A percentile compares a stretch with the other conserved stretches of the same genome.
phyloP scores from a whole-genome alignment of 768 basidiomycete genomes.

The Mycena albidolilacea region DNA sequence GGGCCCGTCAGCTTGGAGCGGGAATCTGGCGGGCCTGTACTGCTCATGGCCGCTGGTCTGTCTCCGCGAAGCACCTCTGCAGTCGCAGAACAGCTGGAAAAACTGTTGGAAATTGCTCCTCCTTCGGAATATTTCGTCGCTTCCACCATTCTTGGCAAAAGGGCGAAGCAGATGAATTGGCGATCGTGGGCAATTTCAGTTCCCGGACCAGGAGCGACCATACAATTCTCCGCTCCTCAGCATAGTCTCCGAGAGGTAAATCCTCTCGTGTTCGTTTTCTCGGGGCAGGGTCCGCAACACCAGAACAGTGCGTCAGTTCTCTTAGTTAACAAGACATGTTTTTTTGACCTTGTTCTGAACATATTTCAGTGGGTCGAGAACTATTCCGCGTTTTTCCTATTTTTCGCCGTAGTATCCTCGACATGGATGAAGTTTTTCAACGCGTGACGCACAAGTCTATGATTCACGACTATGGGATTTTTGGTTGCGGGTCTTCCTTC shows the following conservation, averaged over 20 bases:
- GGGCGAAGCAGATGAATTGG: constrained; percentile 53
- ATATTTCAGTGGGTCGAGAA: constrained; percentile 53
- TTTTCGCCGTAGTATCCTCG: constrained; percentile 56
- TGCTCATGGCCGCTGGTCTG: constrained; percentile 54
- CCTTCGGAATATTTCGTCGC: background rate
- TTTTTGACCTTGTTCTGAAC: background rate
- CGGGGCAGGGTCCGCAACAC: constrained; percentile 59
- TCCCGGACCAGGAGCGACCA: background rate
- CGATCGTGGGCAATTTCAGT: constrained; percentile 30
- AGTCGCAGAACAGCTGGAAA: constrained; percentile 22
- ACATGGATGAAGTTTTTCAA: constrained; percentile 54
- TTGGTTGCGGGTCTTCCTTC: constrained; percentile 35
- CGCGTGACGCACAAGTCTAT: constrained; percentile 52
- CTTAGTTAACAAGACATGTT: background rate
- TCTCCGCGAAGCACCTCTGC: constrained; percentile 50
- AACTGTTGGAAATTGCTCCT: constrained; percentile 8
- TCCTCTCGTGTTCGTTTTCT: constrained; percentile 55
- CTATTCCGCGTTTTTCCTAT: constrained; percentile 52
- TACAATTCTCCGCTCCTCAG: constrained; percentile 46
- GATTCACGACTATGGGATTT: constrained; percentile 54
- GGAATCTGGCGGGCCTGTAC: constrained; percentile 34
- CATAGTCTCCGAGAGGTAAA: constrained; percentile 45
- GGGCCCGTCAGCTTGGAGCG: no score
- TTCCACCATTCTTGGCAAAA: constrained; percentile 44
- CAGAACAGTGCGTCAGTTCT: constrained; percentile 49